A percentile compares a stretch with the other conserved stretches of the same genome.
These are phyloP conservation scores for Botryotinia calthae DNA, from an alignment of 2,329 filamentous ascomycete species.

Conservation along the genomic window DNA sequence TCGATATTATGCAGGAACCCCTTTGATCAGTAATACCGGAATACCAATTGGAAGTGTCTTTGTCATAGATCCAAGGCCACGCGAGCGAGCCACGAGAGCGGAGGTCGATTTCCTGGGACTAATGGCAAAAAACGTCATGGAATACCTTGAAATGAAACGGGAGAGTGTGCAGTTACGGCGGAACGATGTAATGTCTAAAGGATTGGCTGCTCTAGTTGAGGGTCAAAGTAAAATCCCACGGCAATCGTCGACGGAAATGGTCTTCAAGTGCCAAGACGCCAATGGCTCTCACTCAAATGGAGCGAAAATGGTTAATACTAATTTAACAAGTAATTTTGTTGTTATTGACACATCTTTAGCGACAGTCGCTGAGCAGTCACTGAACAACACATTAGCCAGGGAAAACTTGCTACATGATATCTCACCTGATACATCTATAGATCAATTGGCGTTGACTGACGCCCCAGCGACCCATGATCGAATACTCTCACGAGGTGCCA, in stretches of 20 bases:
- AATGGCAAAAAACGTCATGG: slow-evolving; percentile 53
- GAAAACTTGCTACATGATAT: background rate
- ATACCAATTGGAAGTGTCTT: slow-evolving; percentile 54
- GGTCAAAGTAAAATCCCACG: slow-evolving; percentile 31
- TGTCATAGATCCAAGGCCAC: slow-evolving; percentile 54
- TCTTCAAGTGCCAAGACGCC: background rate
- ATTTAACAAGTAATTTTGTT: background rate
- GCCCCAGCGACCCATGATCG: slow-evolving; percentile 12
- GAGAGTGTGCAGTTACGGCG: slow-evolving; percentile 50
- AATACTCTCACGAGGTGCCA: slow-evolving; percentile 21
- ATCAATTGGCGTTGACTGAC: background rate
- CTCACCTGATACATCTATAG: background rate
- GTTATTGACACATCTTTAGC: background rate
- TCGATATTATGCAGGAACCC: slow-evolving; percentile 25
- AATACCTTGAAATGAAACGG: slow-evolving; percentile 57
- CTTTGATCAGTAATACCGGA: slow-evolving; percentile 20
- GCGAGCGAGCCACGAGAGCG: slow-evolving; percentile 44
- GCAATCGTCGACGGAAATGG: background rate
- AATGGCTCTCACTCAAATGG: background rate
- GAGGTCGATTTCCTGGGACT: slow-evolving; percentile 54
- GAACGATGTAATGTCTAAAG: slow-evolving; percentile 51
- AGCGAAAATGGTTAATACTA: background rate
- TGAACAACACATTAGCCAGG: slow-evolving; percentile 1
- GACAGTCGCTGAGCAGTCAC: slow-evolving; percentile 12
- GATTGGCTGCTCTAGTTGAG: slow-evolving; percentile 51